Evolutionary conservation across 257 asterid species (phyloP), one percentile per base, ranked within the genome.

Genomic region (Ilex aquifolium): DNA sequence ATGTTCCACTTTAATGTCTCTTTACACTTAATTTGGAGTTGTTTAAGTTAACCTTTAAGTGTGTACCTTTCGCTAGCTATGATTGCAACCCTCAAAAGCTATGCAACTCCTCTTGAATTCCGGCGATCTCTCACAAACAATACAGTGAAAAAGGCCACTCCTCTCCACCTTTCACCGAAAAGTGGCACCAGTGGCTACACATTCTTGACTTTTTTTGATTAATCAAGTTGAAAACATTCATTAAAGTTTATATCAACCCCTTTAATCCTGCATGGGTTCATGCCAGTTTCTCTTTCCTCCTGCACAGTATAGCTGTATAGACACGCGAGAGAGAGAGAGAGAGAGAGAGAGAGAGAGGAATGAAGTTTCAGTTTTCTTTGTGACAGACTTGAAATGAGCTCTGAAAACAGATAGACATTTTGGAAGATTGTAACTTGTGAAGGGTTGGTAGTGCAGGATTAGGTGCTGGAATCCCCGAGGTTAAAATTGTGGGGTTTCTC

Each of bases 151-250:
- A 46, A 46, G 12, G 52, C n/a, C 52, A 46, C 13, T 46, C 52
- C n/a, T 46, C 52, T 3, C 52, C 52, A 10, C 13, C 57, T 7
- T 53, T 53, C 57, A 53, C 57, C 57, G 57, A 53, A 53, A 53
- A 53, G 57, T 53, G 13, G 13, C 13, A 10, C 13, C 52, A 46
- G 2, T 42, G 52, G 57, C 57, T 53, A n/a, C 57, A 53, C 15
- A 15, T 53, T 53, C 27, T 53, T n/a, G 57, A 53, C 57, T 53
- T 53, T 21, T 21, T 21, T 53, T 8, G 57, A 53, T 53, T 53
- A 14, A 53, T 12, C 57, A 14, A 53, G 15, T 17, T 53, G 30
- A 15, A 53, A 15, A 7, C 15, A 2, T 2, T 10, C 10, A 53
- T 53, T 14, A 11, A 49, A 49, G 57, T 53, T 6, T 50, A 7